Evolutionary conservation across 1,284 basidiomycete species (phyloP).

Genomic region (Vanrija sp.): DNA sequence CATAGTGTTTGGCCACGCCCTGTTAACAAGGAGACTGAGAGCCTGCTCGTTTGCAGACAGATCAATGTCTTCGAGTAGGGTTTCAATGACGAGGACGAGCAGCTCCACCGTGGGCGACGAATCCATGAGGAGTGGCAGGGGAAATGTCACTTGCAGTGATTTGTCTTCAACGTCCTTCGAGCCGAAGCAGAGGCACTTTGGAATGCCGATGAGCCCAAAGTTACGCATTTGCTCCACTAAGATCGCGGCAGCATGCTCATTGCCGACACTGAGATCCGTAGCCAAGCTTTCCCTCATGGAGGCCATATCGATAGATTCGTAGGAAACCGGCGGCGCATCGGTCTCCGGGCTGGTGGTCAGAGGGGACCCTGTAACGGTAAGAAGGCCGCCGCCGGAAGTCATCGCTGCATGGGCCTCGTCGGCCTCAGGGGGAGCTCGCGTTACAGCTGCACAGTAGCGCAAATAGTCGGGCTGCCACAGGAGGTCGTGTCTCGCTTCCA

Average conservation of each 20-base stretch:
- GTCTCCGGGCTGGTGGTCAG: slow-evolving; percentile 5
- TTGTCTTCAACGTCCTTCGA: not conserved
- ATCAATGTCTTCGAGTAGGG: slow-evolving; percentile 64
- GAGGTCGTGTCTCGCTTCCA: slow-evolving; percentile 44
- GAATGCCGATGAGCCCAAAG: slow-evolving; percentile 57
- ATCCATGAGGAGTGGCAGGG: slow-evolving; percentile 66
- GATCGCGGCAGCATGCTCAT: slow-evolving; percentile 56
- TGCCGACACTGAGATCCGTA: slow-evolving; percentile 57
- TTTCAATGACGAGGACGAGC: slow-evolving; percentile 66
- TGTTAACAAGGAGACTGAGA: slow-evolving; percentile 60
- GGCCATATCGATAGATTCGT: slow-evolving; percentile 59
- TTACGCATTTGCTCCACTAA: slow-evolving; percentile 61
- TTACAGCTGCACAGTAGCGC: slow-evolving; percentile 50
- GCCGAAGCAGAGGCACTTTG: slow-evolving; percentile 18
- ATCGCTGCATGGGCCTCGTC: no score
- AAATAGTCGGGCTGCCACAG: slow-evolving; percentile 66
- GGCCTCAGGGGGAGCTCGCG: slow-evolving; percentile 25
- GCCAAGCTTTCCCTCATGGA: slow-evolving; percentile 63
- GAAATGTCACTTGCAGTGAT: slow-evolving; percentile 49
- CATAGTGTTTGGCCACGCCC: slow-evolving; percentile 68
- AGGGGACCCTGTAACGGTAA: not conserved
- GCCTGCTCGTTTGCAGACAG: slow-evolving; percentile 69
- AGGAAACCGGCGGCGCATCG: slow-evolving; percentile 51
- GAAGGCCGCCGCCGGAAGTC: not conserved
- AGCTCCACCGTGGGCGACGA: slow-evolving; percentile 66